Percentiles rank a stretch among this genome's conserved stretches.
These are phyloP conservation scores for Emericellopsis terricola DNA, from an alignment of 495 filamentous ascomycete genomes.

Conservation along the genomic window DNA sequence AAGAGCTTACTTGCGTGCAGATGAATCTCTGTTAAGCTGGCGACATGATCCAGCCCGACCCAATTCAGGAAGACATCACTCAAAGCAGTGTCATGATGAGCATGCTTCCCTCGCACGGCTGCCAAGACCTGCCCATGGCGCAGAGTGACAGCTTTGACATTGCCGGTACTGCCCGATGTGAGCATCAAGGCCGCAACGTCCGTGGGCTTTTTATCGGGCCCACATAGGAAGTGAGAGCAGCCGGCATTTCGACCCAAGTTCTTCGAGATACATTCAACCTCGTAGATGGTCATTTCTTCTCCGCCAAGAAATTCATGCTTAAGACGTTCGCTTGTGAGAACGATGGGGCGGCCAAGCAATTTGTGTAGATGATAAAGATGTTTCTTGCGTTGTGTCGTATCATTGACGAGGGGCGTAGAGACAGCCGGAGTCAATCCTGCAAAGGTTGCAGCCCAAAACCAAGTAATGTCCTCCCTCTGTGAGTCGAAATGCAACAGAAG, in stretches of 20 bases:
- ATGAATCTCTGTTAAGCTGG: slow-evolving; percentile 31
- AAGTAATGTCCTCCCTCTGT: not conserved
- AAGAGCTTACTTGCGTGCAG: slow-evolving; percentile 27
- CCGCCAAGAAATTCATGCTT: not conserved
- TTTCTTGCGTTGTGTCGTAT: not conserved
- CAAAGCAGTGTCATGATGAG: slow-evolving; percentile 3
- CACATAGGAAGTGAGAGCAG: too few species aligned
- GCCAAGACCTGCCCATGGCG: slow-evolving; percentile 26
- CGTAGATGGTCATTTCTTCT: not conserved
- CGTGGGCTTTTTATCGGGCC: not conserved
- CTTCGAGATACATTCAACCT: not conserved
- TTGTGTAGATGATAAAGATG: not conserved
- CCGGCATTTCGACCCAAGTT: not conserved
- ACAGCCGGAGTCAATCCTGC: not conserved
- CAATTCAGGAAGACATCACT: slow-evolving; percentile 26
- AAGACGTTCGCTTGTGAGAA: not conserved
- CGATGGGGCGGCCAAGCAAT: not conserved
- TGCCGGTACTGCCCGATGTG: slow-evolving; percentile 39
- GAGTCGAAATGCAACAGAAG: not conserved
- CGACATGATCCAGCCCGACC: slow-evolving; percentile 37
- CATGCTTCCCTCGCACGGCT: slow-evolving; percentile 24
- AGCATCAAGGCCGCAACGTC: slow-evolving; percentile 29
- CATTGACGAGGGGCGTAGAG: not conserved
- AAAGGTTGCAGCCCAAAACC: not conserved
- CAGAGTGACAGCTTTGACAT: slow-evolving; percentile 33